phyloP scores from a whole-genome alignment of 2,329 filamentous ascomycete species.

The Cladorrhinum sp. region DNA sequence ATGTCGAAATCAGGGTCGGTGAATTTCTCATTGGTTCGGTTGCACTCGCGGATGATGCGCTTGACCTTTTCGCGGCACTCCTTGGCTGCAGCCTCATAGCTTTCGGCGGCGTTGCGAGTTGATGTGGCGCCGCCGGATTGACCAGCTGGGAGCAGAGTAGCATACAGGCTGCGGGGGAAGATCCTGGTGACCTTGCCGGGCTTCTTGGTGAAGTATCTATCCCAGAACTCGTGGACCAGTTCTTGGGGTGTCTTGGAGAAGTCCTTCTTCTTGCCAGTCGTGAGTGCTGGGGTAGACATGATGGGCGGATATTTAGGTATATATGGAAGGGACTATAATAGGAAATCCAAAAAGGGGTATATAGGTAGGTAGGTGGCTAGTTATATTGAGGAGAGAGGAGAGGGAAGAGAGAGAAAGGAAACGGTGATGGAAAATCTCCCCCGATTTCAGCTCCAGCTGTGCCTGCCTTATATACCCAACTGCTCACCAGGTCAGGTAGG shows the following conservation, averaged over 20 bases:
- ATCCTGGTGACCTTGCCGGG: constrained; percentile 61
- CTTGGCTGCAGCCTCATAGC: constrained; percentile 41
- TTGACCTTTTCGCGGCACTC: constrained; percentile 41
- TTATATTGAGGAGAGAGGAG: background rate
- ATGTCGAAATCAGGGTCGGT: constrained; percentile 45
- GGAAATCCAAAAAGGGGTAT: background rate
- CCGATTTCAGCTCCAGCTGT: background rate
- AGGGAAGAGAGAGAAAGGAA: background rate
- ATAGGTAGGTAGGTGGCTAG: background rate
- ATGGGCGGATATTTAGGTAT: background rate
- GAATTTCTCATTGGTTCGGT: constrained; percentile 45
- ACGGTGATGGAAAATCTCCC: background rate
- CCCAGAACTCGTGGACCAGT: constrained; percentile 70
- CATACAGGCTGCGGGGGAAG: constrained; percentile 4
- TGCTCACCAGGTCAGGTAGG: no score
- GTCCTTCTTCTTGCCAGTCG: constrained; percentile 20
- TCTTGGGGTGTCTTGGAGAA: constrained; percentile 54
- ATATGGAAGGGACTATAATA: background rate
- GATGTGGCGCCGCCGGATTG: constrained; percentile 33
- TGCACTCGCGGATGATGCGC: constrained; percentile 41
- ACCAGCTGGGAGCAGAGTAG: background rate
- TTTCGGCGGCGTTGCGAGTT: constrained; percentile 42
- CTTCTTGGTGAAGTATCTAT: constrained; percentile 65
- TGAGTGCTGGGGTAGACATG: constrained; percentile 11
- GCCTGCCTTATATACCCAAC: background rate